phyloP scores from a whole-genome alignment of 805 yeast genomes.

The Nakazawaea peltata region DNA sequence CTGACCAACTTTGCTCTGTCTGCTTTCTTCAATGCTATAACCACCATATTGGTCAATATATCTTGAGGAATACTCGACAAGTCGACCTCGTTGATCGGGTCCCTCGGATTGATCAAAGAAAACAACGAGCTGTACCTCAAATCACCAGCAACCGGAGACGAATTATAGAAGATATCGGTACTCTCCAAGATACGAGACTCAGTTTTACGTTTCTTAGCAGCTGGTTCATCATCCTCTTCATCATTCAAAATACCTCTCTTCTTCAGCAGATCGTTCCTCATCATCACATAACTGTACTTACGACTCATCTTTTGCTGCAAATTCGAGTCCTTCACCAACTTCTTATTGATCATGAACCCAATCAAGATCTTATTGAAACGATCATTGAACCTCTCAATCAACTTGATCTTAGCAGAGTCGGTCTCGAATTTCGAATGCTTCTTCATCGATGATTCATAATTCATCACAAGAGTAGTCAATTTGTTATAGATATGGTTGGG shows the following conservation, averaged over 20 bases:
- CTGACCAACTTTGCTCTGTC: slow-evolving; percentile 45
- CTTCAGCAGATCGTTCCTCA: slow-evolving; percentile 19
- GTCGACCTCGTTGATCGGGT: slow-evolving; percentile 59
- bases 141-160: slow-evolving; percentile 26
- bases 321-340: slow-evolving; percentile 23
- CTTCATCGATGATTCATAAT: slow-evolving; percentile 52
- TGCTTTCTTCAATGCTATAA: slow-evolving; percentile 53
- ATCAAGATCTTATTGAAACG: slow-evolving; percentile 24
- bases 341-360: slow-evolving; percentile 23
- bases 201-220: slow-evolving; percentile 15
- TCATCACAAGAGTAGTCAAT: slow-evolving; percentile 50
- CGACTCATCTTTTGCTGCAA: slow-evolving; percentile 24
- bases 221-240: slow-evolving; percentile 35
- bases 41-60: slow-evolving; percentile 55
- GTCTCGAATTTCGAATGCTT: slow-evolving; percentile 40
- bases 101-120: slow-evolving; percentile 52
- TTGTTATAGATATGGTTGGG: slow-evolving; percentile 47
- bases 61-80: slow-evolving; percentile 59
- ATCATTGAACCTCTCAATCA: slow-evolving; percentile 27
- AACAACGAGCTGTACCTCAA: slow-evolving; percentile 56
- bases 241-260: slow-evolving; percentile 26
- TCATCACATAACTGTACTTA: slow-evolving; percentile 22
- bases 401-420: slow-evolving; percentile 20
- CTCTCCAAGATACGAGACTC: slow-evolving; percentile 15
- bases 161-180: slow-evolving; percentile 18